phyloP scores from a whole-genome alignment of 2,329 filamentous ascomycete species.

The Verticillium zaregamsianum region DNA sequence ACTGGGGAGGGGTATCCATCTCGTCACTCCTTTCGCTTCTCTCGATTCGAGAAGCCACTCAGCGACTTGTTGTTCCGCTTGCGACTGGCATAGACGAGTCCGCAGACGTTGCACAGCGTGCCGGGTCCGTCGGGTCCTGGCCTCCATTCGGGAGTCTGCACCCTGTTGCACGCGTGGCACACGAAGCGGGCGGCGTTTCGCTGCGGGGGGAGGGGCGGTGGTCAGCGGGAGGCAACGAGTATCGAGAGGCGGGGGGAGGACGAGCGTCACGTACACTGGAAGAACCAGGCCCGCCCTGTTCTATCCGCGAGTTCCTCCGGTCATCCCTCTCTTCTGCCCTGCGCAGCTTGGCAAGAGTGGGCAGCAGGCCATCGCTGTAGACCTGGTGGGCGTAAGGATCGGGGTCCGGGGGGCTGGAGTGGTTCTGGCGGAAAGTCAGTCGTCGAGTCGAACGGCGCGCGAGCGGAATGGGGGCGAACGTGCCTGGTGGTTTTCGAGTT shows the following conservation, averaged over 20 bases:
- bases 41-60: not conserved
- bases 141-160: slow-evolving; percentile 73
- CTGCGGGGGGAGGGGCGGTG: not conserved
- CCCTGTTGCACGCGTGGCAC: slow-evolving; percentile 54
- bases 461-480: not conserved
- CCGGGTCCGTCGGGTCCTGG: slow-evolving; percentile 69
- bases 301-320: not conserved
- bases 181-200: slow-evolving; percentile 17
- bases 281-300: not conserved
- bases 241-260: not conserved
- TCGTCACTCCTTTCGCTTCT: not conserved
- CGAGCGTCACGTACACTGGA: not conserved
- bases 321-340: not conserved
- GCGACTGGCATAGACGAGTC: slow-evolving; percentile 41
- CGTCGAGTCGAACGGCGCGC: not conserved
- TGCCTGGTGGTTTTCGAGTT: not conserved
- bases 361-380: not conserved
- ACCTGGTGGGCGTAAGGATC: not conserved
- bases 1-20: not conserved
- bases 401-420: not conserved
- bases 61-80: slow-evolving; percentile 8
- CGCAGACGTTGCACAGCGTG: slow-evolving; percentile 71
- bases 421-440: not conserved
- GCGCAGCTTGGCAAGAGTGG: not conserved
- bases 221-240: not conserved